Conservation (phyloP, 1,284 basidiomycete species). For the Phlebopus sp. region DNA sequence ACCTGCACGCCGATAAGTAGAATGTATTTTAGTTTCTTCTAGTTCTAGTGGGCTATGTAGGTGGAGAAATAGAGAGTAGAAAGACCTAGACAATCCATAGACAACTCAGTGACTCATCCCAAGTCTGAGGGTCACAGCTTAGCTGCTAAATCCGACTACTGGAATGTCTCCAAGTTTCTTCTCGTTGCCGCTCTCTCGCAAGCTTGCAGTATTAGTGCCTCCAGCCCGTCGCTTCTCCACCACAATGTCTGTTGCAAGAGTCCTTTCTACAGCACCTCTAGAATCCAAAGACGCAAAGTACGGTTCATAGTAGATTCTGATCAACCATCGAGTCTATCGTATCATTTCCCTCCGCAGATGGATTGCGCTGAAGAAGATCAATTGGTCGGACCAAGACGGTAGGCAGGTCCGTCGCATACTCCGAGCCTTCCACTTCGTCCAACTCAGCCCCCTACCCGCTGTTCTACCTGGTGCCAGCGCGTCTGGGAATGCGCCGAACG, state of each 20-base stretch:
- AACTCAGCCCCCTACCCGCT: not conserved
- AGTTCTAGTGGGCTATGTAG: not conserved
- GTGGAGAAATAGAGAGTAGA: not conserved
- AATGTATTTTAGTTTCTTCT: too few relatives aligned
- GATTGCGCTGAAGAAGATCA: conserved; percentile 72
- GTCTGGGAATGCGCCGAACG: conserved; percentile 86
- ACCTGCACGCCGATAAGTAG: conserved; percentile 28
- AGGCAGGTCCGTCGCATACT: conserved; percentile 49
- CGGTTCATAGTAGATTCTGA: conserved; percentile 15
- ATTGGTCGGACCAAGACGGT: conserved; percentile 73
- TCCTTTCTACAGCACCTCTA: conserved; percentile 48
- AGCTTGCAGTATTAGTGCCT: not conserved
- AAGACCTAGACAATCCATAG: too few relatives aligned
- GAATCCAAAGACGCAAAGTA: conserved; percentile 60
- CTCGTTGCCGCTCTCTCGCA: too few relatives aligned
- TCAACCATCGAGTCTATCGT: conserved; percentile 1
- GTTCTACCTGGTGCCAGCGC: conserved; percentile 44
- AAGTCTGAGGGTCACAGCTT: too few relatives aligned
- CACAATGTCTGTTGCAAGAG: conserved; percentile 26
- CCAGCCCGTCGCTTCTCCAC: not conserved
- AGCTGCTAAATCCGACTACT: too few relatives aligned
- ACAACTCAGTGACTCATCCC: too few relatives aligned
- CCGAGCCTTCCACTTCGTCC: not conserved
- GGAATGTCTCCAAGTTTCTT: too few relatives aligned
- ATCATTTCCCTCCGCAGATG: conserved; percentile 46